Evolutionary conservation across 176 grass and related monocot species (phyloP), one percentile per base, ranked within the genome.

Genomic region (Triticum aestivum): DNA sequence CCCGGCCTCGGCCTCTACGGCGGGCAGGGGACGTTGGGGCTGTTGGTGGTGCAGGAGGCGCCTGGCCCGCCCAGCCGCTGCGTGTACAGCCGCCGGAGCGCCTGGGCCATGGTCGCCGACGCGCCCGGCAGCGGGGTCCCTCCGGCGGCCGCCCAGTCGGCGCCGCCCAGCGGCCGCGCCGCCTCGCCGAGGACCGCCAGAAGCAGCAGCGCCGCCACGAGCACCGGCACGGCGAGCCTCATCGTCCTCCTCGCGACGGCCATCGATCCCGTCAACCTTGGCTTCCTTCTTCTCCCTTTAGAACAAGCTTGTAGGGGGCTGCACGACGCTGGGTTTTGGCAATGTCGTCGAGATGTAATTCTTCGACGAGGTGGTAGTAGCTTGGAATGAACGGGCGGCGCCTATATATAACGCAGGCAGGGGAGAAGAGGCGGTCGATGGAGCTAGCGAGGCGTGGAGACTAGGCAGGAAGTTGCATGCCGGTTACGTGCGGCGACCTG

Each of bases 1-100:
- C 0, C 14, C 4, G 69, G 20, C 21, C 3, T 39, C 65, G 67
- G n/a, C 5, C 54, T 59, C 54, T 59, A 59, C 32, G 83, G 89
- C 12, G 88, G 88, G 56, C 89, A 90, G 5, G 56, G 24, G 79
- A 73, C 82, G 89, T 90, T 90, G 3, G 89, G 89, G 84, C 89
- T 90, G 89, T 90, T 83, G 84, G 89, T 90, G 54, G 7, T 0
- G 79, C 89, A 90, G 13, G 89, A 83, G 56, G 73, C 3, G 42
- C 89, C 89, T 18, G 89, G 64, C 2, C 88, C 89, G 21, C 47
- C 61, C 5, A 90, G 84, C 42, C 78, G 73, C 79, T 90, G 89
- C 84, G 86, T 66, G 84, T 66, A 90, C 33, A 90, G 84, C 84
- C 79, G 18, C 41, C 84, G 73, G 84, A 90, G 23, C 73, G 80